Conservation (phyloP, 2,329 filamentous ascomycete genomes). For the Cyanodermella asteris region DNA sequence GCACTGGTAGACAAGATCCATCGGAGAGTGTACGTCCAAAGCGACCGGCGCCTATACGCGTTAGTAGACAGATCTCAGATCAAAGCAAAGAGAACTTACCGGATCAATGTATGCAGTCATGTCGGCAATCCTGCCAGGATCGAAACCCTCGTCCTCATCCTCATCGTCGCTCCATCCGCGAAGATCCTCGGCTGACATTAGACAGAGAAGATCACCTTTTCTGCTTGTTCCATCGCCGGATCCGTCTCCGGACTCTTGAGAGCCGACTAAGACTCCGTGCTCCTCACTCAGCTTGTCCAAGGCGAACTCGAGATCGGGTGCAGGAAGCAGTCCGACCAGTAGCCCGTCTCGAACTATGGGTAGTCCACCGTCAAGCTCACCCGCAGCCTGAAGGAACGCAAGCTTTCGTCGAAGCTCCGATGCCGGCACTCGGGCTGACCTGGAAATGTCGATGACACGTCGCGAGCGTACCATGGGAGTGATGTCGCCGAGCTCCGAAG, state of each 20-base stretch:
- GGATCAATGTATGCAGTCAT: slow-evolving; percentile 86
- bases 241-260: too few relatives aligned
- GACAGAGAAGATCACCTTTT: slow-evolving; percentile 47
- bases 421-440: slow-evolving; percentile 59
- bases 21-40: slow-evolving; percentile 69
- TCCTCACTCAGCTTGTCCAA: slow-evolving; percentile 68
- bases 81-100: slow-evolving; percentile 22
- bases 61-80: slow-evolving; percentile 1
- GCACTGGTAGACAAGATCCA: slow-evolving; percentile 90
- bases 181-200: slow-evolving; percentile 53
- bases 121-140: slow-evolving; percentile 64
- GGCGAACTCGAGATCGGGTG: slow-evolving; percentile 80
- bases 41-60: slow-evolving; percentile 51
- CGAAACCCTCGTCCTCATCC: slow-evolving; percentile 28
- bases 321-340: slow-evolving; percentile 77
- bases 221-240: too few relatives aligned
- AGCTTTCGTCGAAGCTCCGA: slow-evolving; percentile 58
- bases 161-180: slow-evolving; percentile 37
- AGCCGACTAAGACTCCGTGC: too few relatives aligned
- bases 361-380: slow-evolving; percentile 79
- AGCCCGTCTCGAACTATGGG: slow-evolving; percentile 62
- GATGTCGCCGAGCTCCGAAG: slow-evolving; percentile 70
- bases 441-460: slow-evolving; percentile 71
- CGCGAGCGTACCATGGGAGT: slow-evolving; percentile 52
- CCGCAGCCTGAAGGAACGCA: slow-evolving; percentile 57